These are phyloP conservation scores for Linum trigynum DNA, from an alignment of 345 rosid species.

Conservation along the genomic window DNA sequence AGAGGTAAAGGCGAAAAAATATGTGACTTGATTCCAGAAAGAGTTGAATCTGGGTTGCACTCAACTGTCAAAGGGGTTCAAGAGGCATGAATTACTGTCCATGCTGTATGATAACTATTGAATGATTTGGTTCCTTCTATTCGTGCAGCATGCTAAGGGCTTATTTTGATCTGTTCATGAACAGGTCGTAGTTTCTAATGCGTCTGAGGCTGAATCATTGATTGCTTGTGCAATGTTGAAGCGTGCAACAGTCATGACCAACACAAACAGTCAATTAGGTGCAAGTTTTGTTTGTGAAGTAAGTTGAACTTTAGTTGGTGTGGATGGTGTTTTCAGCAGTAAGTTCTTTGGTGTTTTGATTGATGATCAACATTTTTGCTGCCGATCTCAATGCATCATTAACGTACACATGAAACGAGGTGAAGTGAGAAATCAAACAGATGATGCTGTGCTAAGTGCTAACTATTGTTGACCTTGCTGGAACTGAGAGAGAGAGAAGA, in stretches of 20 bases:
- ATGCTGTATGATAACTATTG: conserved; percentile 1
- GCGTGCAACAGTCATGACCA: conserved; percentile 77
- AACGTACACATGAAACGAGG: conserved; percentile 39
- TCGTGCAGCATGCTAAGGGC: conserved; percentile 6
- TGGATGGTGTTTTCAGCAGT: neutral
- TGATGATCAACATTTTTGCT: conserved; percentile 21
- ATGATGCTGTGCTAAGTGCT: conserved; percentile 42
- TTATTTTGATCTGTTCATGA: conserved; percentile 10
- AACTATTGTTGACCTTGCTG: conserved; percentile 86
- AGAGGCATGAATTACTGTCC: conserved; percentile 37
- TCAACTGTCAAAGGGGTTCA: conserved; percentile 59
- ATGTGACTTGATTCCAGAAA: conserved; percentile 50
- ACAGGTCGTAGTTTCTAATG: conserved; percentile 44
- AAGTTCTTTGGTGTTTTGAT: neutral
- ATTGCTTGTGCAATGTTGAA: conserved; percentile 66
- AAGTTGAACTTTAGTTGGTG: neutral
- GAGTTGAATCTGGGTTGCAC: conserved; percentile 57
- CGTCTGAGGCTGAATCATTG: conserved; percentile 54
- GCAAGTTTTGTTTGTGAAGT: neutral
- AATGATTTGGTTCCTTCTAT: neutral
- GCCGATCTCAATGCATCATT: conserved; percentile 95
- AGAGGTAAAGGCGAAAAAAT: conserved; percentile 68
- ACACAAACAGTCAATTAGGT: conserved; percentile 80
- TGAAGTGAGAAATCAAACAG: conserved; percentile 27
- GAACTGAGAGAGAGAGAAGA: conserved; percentile 93